Evolutionary conservation across 768 basidiomycete species (phyloP).

Genomic region (Collybia mongolica): DNA sequence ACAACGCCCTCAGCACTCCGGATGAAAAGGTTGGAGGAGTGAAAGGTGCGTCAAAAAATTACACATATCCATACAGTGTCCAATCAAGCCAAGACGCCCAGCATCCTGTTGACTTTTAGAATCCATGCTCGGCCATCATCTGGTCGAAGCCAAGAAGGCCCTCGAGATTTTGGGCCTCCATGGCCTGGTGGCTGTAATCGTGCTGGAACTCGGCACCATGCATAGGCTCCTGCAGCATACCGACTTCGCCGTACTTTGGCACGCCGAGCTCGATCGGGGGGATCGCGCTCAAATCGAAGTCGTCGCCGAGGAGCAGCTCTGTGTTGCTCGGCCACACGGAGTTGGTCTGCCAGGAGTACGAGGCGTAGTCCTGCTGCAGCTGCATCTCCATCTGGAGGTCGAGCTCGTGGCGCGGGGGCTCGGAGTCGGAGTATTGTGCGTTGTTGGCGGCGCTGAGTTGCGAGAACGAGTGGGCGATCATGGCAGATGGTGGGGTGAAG

Average conservation of each 20-base stretch:
- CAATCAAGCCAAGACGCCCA: slow-evolving; percentile 32
- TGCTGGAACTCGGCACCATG: slow-evolving; percentile 14
- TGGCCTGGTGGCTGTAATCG: slow-evolving; percentile 19
- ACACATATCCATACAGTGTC: slow-evolving; percentile 30
- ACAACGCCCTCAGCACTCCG: background rate
- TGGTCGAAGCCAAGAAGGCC: slow-evolving; percentile 38
- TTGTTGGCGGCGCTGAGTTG: slow-evolving; percentile 16
- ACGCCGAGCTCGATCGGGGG: slow-evolving; percentile 63
- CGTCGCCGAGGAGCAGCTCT: slow-evolving; percentile 49
- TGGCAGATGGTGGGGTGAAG: slow-evolving; percentile 44
- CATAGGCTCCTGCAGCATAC: slow-evolving; percentile 16
- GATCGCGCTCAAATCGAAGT: slow-evolving; percentile 67
- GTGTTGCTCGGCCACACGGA: slow-evolving; percentile 30
- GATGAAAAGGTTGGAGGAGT: slow-evolving; percentile 9
- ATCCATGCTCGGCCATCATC: slow-evolving; percentile 34
- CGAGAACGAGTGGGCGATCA: slow-evolving; percentile 26
- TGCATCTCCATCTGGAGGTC: slow-evolving; percentile 39
- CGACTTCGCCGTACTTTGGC: slow-evolving; percentile 38
- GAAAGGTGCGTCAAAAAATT: slow-evolving; percentile 6
- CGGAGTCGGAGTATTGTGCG: slow-evolving; percentile 19
- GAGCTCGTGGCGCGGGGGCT: slow-evolving; percentile 29
- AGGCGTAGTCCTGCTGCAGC: slow-evolving; percentile 35
- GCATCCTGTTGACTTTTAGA: slow-evolving; percentile 26
- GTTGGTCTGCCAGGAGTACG: slow-evolving; percentile 33
- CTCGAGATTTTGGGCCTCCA: slow-evolving; percentile 19